Percentiles rank a stretch among this genome's conserved stretches.
phyloP scores from a whole-genome alignment of 202 grass and related monocot species.

The Alloteropsis angusta region DNA sequence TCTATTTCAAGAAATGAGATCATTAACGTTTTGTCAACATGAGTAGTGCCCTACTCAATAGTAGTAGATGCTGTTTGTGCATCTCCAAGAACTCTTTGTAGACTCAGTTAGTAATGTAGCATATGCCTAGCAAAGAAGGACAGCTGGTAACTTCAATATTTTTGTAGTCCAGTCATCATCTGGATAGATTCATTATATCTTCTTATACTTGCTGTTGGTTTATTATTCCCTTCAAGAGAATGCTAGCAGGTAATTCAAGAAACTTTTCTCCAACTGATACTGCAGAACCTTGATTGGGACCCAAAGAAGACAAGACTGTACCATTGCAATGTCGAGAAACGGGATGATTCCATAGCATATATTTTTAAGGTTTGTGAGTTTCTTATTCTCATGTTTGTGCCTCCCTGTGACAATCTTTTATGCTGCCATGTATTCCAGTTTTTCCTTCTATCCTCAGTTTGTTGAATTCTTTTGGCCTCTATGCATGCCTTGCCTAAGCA shows the following conservation, averaged over 20 bases:
- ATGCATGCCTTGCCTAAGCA: background rate
- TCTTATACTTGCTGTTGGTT: background rate
- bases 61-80: background rate
- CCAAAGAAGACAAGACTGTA: slow-evolving; percentile 45
- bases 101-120: background rate
- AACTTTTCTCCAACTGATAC: slow-evolving; percentile 1
- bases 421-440: background rate
- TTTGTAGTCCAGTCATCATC: background rate
- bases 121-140: background rate
- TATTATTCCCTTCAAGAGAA: background rate
- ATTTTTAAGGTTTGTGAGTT: slow-evolving; percentile 51
- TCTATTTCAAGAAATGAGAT: background rate
- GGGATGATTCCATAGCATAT: background rate
- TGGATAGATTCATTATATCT: background rate
- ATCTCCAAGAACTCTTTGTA: background rate
- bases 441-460: background rate
- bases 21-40: background rate
- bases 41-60: background rate
- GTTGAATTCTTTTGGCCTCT: background rate
- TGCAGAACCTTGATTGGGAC: slow-evolving; percentile 61
- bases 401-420: slow-evolving; percentile 5
- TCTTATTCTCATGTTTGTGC: background rate
- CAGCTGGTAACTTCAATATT: background rate
- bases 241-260: background rate
- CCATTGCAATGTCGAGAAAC: slow-evolving; percentile 47